A percentile compares a stretch with the other conserved stretches of the same genome.
Evolutionary conservation across 768 basidiomycete genomes (phyloP).

Genomic region (Ramaria sp.): DNA sequence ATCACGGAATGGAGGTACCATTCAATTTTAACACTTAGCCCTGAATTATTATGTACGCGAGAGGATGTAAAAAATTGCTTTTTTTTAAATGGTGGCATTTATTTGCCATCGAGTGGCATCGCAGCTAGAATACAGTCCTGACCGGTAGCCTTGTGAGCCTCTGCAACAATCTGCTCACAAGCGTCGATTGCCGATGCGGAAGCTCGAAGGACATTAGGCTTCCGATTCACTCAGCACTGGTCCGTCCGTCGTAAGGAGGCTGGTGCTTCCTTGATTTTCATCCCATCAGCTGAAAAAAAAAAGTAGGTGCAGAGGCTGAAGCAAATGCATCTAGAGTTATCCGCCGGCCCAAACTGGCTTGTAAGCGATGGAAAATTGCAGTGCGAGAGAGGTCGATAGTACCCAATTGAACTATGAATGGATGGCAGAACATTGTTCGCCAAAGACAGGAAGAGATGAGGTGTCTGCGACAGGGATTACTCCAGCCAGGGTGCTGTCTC

Average conservation of each 20-base stretch:
- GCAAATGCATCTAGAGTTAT: conserved; percentile 28
- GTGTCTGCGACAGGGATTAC: conserved; percentile 58
- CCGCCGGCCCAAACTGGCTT: conserved; percentile 19
- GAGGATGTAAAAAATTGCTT: no score
- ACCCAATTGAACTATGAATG: conserved; percentile 65
- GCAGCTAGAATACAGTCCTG: no score
- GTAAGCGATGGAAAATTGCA: conserved; percentile 12
- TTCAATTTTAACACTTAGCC: no score
- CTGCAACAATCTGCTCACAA: conserved; percentile 55
- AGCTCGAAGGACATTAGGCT: conserved; percentile 63
- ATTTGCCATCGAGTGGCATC: no score
- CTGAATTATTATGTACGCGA: no score
- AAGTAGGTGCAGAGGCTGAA: conserved; percentile 15
- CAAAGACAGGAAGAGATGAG: conserved; percentile 48
- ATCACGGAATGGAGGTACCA: no score
- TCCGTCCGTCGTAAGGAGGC: conserved; percentile 36
- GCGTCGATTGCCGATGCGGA: conserved; percentile 76
- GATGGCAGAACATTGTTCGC: conserved; percentile 81
- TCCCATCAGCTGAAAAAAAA: conserved; percentile 13
- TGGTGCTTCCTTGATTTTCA: conserved; percentile 12
- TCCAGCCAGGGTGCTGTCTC: conserved; percentile 22
- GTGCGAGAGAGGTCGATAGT: conserved; percentile 56
- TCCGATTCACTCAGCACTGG: conserved; percentile 47
- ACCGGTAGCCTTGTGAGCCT: conserved; percentile 27
- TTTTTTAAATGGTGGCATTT: no score